Evolutionary conservation across 2,329 filamentous ascomycete genomes (phyloP), one percentile per base, ranked within the genome.

Genomic region (Aspergillus sp.): DNA sequence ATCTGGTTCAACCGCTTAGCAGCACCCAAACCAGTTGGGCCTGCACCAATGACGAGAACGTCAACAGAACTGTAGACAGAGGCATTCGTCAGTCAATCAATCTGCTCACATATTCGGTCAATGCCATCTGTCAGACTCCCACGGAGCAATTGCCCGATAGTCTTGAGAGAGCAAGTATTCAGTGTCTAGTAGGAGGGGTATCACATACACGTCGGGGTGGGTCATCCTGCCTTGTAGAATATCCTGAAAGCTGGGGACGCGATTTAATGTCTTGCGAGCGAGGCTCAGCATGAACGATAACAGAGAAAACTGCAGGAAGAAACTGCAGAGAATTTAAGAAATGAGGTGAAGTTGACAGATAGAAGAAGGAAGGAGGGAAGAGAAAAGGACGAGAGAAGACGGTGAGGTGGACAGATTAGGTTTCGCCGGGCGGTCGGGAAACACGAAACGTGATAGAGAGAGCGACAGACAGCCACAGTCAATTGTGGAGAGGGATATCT

Each of bases 1-100:
- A 96, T 84, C 75, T 98, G 93, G 74, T 97, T 86, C 59, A 98
- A 82, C 69, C 93, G 88, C 80, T 98, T 98, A 63, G 93, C 93
- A 69, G 93, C 93, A 79, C 93, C 93, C 61, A 97, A 83, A 74
- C 93, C 93, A 66, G 93, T 97, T 63, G 93, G 93, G 68, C 93
- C 93, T 74, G 91, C 91, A 68, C 93, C 93, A 77, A 97, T 96
- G 73, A 98, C 84, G 68, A 98, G 88, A 61, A 98, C 86, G 75
- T 98, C 93, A 70, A 97, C 89, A 66, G 89, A 85, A 72, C 90
- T 94, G 71, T 12, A 44, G 46, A 62, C 54, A 46, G 43, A 37
- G 12, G 43, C 41, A 44, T 45, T 32, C 45, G 57, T 62, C 37
- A 57, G 56, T 46, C 43, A 38, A 12, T 46, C 43, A 38, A 12